These are phyloP conservation scores for Sporisorium graminicola DNA, from an alignment of 1,284 basidiomycete species.

Conservation along the genomic window DNA sequence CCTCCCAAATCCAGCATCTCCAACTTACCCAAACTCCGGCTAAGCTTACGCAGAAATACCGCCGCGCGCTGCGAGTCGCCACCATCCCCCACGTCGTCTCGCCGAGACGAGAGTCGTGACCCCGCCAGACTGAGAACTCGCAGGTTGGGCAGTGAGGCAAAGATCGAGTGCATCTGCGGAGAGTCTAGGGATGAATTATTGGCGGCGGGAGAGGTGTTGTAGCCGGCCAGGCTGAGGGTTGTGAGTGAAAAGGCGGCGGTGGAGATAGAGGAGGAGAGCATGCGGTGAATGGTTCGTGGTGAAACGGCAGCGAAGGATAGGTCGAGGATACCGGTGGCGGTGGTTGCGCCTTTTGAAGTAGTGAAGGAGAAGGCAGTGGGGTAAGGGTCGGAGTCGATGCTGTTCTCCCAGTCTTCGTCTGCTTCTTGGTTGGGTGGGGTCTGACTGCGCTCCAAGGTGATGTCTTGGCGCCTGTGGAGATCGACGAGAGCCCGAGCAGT, in stretches of 20 bases:
- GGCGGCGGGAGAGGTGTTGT: not conserved
- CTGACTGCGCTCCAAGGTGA: too few species aligned
- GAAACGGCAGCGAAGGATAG: slow-evolving; percentile 38
- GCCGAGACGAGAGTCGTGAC: slow-evolving; percentile 4
- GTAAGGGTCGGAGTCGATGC: not conserved
- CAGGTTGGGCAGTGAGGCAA: slow-evolving; percentile 36
- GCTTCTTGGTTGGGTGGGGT: not conserved
- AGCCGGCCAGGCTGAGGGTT: slow-evolving; percentile 42
- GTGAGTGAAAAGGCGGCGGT: slow-evolving; percentile 21
- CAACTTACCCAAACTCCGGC: slow-evolving; percentile 26
- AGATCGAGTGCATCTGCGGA: slow-evolving; percentile 7
- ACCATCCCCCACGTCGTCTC: too few species aligned
- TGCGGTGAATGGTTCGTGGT: slow-evolving; percentile 10
- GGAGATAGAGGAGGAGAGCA: slow-evolving; percentile 1
- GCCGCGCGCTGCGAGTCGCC: slow-evolving; percentile 15
- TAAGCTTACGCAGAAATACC: slow-evolving; percentile 38
- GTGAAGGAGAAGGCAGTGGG: not conserved
- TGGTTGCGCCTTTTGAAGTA: not conserved
- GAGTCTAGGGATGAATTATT: slow-evolving; percentile 12
- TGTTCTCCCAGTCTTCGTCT: slow-evolving; percentile 17
- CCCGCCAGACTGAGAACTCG: slow-evolving; percentile 35
- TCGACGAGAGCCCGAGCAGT: slow-evolving; percentile 24
- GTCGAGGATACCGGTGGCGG: slow-evolving; percentile 23
- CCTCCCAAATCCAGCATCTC: slow-evolving; percentile 37
- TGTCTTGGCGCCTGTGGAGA: not conserved